phyloP scores from a whole-genome alignment of 148 eudicot species.

The Dianthus caryophyllus region DNA sequence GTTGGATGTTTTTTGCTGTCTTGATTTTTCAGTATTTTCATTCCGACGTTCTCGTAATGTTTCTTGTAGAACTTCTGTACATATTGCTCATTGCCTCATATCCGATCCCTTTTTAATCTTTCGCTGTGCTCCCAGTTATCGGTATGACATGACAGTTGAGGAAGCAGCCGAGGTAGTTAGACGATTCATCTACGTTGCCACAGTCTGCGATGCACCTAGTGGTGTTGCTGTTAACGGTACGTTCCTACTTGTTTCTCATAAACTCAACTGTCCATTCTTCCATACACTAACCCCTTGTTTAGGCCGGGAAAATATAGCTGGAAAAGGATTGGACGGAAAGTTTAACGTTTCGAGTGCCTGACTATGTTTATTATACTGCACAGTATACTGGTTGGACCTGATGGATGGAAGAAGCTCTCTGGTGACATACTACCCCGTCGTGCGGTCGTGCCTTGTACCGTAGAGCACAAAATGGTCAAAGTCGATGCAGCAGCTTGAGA shows the following conservation, averaged over 20 bases:
- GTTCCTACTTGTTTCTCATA: slow-evolving; percentile 6
- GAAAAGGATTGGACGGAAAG: too few species aligned
- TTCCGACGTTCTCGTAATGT: not conserved
- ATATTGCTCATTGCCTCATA: not conserved
- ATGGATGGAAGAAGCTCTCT: slow-evolving; percentile 85
- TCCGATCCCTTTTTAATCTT: too few species aligned
- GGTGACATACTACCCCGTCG: slow-evolving; percentile 87
- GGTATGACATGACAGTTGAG: slow-evolving; percentile 67
- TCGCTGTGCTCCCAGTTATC: slow-evolving; percentile 37
- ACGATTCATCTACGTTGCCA: slow-evolving; percentile 86
- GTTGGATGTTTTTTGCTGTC: not conserved
- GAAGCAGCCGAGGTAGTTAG: slow-evolving; percentile 88
- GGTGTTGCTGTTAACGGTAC: slow-evolving; percentile 96
- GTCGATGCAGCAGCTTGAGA: slow-evolving; percentile 34
- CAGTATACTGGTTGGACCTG: slow-evolving; percentile 92
- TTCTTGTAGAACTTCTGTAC: not conserved
- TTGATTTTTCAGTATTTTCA: not conserved
- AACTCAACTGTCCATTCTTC: not conserved
- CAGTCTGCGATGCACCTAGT: slow-evolving; percentile 98
- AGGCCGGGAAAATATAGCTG: too few species aligned
- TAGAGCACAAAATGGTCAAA: slow-evolving; percentile 87
- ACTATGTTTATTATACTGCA: not conserved
- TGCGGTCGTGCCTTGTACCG: slow-evolving; percentile 38
- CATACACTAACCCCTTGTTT: not conserved
- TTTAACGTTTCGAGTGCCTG: not conserved